phyloP scores from a whole-genome alignment of 2,329 filamentous ascomycete genomes.

The Chrysoporthe deuterocubensis region DNA sequence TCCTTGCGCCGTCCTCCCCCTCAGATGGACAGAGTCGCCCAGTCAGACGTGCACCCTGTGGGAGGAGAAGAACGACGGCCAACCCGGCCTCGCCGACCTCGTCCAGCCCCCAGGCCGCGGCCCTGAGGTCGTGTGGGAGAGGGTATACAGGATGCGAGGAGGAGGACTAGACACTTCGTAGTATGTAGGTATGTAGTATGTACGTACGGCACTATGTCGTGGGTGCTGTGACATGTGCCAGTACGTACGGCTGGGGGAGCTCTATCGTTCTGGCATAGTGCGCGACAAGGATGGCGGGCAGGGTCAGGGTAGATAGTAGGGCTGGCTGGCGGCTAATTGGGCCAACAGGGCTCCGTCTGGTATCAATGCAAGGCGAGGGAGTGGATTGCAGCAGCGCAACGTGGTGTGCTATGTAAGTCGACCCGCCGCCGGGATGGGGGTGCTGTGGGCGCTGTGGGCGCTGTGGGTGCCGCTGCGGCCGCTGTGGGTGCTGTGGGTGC shows the following conservation, averaged over 20 bases:
- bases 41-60: too few species aligned
- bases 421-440: background rate
- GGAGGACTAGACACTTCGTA: too few species aligned
- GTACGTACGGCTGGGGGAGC: background rate
- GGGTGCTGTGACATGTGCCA: too few species aligned
- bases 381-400: background rate
- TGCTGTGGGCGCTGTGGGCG: background rate
- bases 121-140: too few species aligned
- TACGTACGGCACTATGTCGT: too few species aligned
- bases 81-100: too few species aligned
- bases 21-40: too few species aligned
- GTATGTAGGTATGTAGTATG: too few species aligned
- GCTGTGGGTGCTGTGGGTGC: background rate
- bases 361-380: slow-evolving; percentile 4
- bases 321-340: slow-evolving; percentile 9
- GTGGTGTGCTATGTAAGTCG: background rate
- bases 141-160: too few species aligned
- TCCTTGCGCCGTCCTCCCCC: background rate
- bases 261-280: background rate
- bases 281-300: background rate
- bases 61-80: too few species aligned
- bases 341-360: background rate
- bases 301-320: background rate
- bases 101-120: too few species aligned
- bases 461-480: background rate